Percentiles rank a stretch among this genome's conserved stretches.
Evolutionary conservation across 2,329 filamentous ascomycete species (phyloP).

Genomic region (Ophiostoma novo-ulmi): DNA sequence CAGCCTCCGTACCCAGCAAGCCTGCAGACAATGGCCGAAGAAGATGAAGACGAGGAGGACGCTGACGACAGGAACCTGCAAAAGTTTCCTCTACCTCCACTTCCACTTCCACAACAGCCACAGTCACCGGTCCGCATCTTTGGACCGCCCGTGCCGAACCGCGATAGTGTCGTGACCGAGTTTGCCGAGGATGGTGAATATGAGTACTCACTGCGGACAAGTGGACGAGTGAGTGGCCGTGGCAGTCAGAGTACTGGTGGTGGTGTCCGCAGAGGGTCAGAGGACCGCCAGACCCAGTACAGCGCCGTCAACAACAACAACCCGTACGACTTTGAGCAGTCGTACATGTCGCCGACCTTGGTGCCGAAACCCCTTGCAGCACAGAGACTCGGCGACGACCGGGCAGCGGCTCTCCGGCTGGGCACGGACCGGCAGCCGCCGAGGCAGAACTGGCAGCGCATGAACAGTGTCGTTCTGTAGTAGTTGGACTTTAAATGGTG

Average conservation of each 20-base stretch:
- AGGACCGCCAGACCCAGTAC: not conserved
- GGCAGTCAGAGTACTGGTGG: not conserved
- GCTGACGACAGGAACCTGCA: not conserved
- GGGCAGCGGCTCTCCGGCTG: not conserved
- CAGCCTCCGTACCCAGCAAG: not conserved
- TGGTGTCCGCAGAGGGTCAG: not conserved
- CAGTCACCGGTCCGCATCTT: not conserved
- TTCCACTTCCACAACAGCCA: not conserved
- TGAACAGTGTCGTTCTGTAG: conserved; percentile 9
- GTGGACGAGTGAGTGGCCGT: not conserved
- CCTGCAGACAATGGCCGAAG: conserved; percentile 2
- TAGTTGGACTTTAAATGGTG: not conserved
- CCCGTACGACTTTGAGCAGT: conserved; percentile 1
- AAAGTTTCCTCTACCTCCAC: not conserved
- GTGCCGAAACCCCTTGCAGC: conserved; percentile 13
- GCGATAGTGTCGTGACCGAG: conserved; percentile 47
- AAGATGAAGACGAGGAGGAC: not conserved
- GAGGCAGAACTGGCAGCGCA: conserved; percentile 1
- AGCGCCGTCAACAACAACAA: not conserved
- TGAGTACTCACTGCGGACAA: conserved; percentile 15
- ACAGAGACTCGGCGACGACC: not conserved
- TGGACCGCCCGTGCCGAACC: conserved; percentile 22
- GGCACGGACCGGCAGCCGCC: not conserved
- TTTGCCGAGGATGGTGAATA: conserved; percentile 48
- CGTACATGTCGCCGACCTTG: conserved; percentile 20